These are phyloP conservation scores for Dioscorea zingiberensis DNA, from an alignment of 106 monocot genomes.

Conservation along the genomic window DNA sequence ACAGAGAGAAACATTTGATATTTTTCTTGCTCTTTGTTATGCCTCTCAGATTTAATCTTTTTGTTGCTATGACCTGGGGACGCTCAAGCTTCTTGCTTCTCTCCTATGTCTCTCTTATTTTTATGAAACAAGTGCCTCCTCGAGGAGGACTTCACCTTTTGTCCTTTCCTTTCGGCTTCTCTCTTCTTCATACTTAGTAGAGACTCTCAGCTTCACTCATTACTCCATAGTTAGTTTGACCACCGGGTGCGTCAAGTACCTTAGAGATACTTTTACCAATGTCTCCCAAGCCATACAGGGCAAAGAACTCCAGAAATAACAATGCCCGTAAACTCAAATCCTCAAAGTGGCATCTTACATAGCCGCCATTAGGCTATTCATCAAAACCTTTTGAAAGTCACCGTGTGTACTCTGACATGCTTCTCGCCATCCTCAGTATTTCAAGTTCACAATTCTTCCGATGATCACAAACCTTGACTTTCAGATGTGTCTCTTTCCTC, in stretches of 20 bases:
- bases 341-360: neutral
- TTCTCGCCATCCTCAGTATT: neutral
- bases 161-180: neutral
- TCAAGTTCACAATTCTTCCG: neutral
- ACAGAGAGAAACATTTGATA: no score
- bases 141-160: no score
- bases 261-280: neutral
- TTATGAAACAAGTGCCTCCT: no score
- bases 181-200: no score
- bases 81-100: no score
- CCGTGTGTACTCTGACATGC: neutral
- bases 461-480: no score
- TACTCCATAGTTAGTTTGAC: neutral
- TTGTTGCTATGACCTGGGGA: no score
- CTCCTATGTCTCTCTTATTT: no score
- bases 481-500: no score
- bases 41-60: no score
- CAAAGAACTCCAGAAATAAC: neutral
- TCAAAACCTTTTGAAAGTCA: neutral
- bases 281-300: neutral
- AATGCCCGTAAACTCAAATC: neutral
- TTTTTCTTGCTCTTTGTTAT: no score
- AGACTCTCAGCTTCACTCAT: no score
- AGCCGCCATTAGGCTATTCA: neutral
- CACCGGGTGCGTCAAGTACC: neutral